Percentiles rank a stretch among this genome's conserved stretches.
phyloP scores from a whole-genome alignment of 345 rosid species.

The Brassica cretica region DNA sequence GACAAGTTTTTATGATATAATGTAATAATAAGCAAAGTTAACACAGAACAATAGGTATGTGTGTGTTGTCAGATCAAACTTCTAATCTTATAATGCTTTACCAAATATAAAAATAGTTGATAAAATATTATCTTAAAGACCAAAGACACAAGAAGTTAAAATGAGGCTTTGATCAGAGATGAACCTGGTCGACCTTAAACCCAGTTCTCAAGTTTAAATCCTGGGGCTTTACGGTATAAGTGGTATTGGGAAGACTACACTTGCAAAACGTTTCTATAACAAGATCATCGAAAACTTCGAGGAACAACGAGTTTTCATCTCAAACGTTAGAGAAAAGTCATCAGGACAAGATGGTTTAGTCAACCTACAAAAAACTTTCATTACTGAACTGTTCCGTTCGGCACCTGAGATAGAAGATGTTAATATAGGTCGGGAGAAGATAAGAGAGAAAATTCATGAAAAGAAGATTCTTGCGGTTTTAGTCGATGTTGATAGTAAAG shows the following conservation, averaged over 20 bases:
- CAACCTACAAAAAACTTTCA: slow-evolving; percentile 45
- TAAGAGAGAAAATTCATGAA: slow-evolving; percentile 33
- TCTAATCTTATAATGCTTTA: too few relatives aligned
- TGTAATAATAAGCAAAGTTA: too few relatives aligned
- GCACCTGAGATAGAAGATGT: slow-evolving; percentile 13
- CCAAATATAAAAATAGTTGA: too few relatives aligned
- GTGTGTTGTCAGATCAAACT: too few relatives aligned
- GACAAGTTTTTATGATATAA: too few relatives aligned
- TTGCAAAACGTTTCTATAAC: slow-evolving; percentile 32
- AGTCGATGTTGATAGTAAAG: slow-evolving; percentile 58
- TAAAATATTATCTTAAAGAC: too few relatives aligned
- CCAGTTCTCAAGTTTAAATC: background rate
- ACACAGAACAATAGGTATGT: too few relatives aligned
- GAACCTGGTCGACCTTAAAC: background rate
- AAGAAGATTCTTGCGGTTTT: slow-evolving; percentile 49
- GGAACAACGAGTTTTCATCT: slow-evolving; percentile 33
- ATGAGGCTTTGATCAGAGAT: background rate
- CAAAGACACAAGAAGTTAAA: too few relatives aligned
- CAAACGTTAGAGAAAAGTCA: slow-evolving; percentile 38
- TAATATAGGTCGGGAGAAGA: slow-evolving; percentile 16
- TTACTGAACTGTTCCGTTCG: slow-evolving; percentile 27
- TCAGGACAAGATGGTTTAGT: slow-evolving; percentile 32
- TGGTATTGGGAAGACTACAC: slow-evolving; percentile 46
- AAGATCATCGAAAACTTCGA: slow-evolving; percentile 12
- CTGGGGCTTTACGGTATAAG: slow-evolving; percentile 42